Evolutionary conservation across 2,329 filamentous ascomycete genomes (phyloP).

Genomic region (Epichloe gansuensis): DNA sequence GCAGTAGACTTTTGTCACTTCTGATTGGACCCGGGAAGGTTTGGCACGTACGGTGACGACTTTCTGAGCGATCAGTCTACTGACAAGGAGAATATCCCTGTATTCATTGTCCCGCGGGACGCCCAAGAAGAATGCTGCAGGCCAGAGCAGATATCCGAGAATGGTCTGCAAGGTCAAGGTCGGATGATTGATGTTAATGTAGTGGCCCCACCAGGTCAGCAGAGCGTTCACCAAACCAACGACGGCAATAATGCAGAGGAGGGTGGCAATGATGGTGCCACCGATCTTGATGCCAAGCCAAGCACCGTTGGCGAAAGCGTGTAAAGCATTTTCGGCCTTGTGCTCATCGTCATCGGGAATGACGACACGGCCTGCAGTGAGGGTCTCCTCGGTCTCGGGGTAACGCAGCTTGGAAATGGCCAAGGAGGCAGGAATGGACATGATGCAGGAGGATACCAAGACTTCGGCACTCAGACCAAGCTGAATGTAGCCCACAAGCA

Average conservation of each 20-base stretch:
- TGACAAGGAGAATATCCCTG: slow-evolving; percentile 55
- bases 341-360: slow-evolving; percentile 69
- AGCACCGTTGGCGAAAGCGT: slow-evolving; percentile 73
- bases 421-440: slow-evolving; percentile 86
- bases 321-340: slow-evolving; percentile 64
- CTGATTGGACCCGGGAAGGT: too few relatives aligned
- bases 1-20: too few relatives aligned
- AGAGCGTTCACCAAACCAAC: slow-evolving; percentile 63
- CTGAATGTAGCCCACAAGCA: slow-evolving; percentile 72
- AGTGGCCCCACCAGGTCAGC: slow-evolving; percentile 72
- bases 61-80: slow-evolving; percentile 71
- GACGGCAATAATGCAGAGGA: slow-evolving; percentile 74
- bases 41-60: slow-evolving; percentile 49
- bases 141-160: slow-evolving; percentile 65
- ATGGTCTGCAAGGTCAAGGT: slow-evolving; percentile 61
- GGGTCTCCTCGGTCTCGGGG: slow-evolving; percentile 74
- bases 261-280: slow-evolving; percentile 64
- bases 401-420: slow-evolving; percentile 83
- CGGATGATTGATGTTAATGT: slow-evolving; percentile 58
- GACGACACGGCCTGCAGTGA: slow-evolving; percentile 70
- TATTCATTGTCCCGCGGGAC: slow-evolving; percentile 52
- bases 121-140: slow-evolving; percentile 68
- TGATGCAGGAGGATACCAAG: slow-evolving; percentile 82
- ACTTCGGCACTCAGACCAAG: slow-evolving; percentile 77
- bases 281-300: slow-evolving; percentile 81